Evolutionary conservation across 1,284 basidiomycete genomes (phyloP), one percentile per base, ranked within the genome.

Genomic region (Tilletia horrida): DNA sequence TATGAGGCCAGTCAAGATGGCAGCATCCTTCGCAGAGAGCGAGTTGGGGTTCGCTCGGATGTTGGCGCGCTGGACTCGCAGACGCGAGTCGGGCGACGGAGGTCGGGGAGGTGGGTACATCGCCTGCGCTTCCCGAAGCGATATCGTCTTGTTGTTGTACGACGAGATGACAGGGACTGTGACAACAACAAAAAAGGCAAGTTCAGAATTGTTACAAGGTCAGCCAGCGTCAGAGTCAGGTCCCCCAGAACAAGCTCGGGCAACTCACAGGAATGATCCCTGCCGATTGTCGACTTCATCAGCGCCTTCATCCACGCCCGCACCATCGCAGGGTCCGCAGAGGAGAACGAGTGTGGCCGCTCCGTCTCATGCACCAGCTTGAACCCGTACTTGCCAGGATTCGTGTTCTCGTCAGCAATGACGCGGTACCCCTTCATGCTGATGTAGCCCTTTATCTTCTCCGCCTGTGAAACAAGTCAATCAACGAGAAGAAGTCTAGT

Each of bases 241-340:
- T n/a, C n/a, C n/a, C n/a, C n/a, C n/a, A n/a, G n/a, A 40, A 40
- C 35, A 40, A 11, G 11, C 11, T 11, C 25, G 8, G 7, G 40
- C 16, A 31, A 67, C 67, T 68, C 66, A 69, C 70, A 73, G 47
- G 66, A 73, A 61, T 74, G 70, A 66, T 81, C 80, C 66, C 96
- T 85, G 16, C 88, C 90, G 77, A 99, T 99, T 3, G 95, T 97
- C 1, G 93, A 91, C 83, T 98, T 99, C 92, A 97, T 97, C 76
- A 99, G 88, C 13, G 93, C 92, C 85, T 97, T 98, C 95, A 98
- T 98, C 96, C 96, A 99, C 73, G 93, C 92, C 14, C 96, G 87
- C 61, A 97, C 86, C 48, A 88, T 83, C 3, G 84, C 81, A 80
- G 93, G 91, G 80, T 97, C 94, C 44, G 93, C 90, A 0, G 91